Evolutionary conservation across 768 basidiomycete species (phyloP), one percentile per base, ranked within the genome.

Genomic region (Sporobolomyces pararoseus): DNA sequence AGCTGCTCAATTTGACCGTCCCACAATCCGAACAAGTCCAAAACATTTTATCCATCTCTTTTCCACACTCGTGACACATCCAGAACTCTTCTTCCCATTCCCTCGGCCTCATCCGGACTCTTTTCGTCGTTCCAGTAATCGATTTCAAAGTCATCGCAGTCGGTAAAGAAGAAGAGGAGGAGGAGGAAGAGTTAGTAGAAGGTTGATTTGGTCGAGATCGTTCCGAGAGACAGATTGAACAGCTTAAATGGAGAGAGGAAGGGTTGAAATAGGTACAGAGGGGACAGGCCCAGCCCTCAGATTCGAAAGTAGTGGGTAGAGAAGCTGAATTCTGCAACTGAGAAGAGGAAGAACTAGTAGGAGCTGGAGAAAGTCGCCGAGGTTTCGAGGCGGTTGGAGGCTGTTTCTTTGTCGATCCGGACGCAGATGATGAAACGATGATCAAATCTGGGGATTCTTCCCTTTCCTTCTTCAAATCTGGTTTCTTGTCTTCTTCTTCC

Each of bases 221-320:
- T n/a, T 42, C 63, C 27, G 69, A 16, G 50, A 37, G 42, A 69
- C 76, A 75, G 3, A 75, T 35, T 21, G 72, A 65, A 65, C 76
- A 77, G 0, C 42, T 31, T n/a, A 74, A 68, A 19, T 65, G 44
- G 39, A 67, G 29, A 7, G 72, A 39, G 0, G 67, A 68, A 17
- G 27, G 21, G 64, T 76, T 76, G 19, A 2, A 16, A 68, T 46
- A 77, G 37, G 76, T 77, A 65, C 76, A 77, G 39, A 59, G 42
- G 0, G 51, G n/a, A 64, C 76, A 77, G 27, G 52, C 17, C 76
- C 76, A 77, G 25, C n/a, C 51, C 19, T 4, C 16, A 6, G 14
- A 16, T 42, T 42, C 14, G 31, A 31, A 37, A 21, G 46, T 19
- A 29, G 14, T 17, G 39, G 5, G 27, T n/a, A n/a, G n/a, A n/a